Evolutionary conservation across 78 protist genomes (phyloP), one percentile per base, ranked within the genome.

Genomic region (Isochrysis galbana): DNA sequence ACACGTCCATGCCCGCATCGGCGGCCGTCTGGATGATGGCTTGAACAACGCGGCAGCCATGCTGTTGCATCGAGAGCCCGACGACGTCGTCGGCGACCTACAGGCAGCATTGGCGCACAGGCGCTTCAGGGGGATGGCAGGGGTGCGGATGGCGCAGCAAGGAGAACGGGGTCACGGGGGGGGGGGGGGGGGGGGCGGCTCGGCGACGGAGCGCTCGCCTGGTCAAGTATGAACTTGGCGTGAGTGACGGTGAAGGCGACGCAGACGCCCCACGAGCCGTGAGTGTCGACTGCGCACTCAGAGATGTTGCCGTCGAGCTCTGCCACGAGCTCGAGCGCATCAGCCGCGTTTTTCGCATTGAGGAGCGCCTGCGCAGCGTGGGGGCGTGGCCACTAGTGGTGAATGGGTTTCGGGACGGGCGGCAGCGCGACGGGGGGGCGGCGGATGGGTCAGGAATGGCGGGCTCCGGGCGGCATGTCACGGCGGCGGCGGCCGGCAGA

Each of bases 191-290:
- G n/a, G n/a, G n/a, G n/a, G n/a, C n/a, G n/a, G n/a, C n/a, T n/a
- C n/a, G n/a, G n/a, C n/a, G n/a, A n/a, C n/a, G n/a, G n/a, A n/a
- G n/a, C n/a, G n/a, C n/a, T n/a, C n/a, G n/a, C n/a, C 41, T 72
- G 42, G 44, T n/a, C 19, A 19, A 72, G 82, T 3, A 72, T 7
- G 82, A 72, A 72, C 44, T 19, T 4, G 82, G 82, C 82, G 44
- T 17, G 36, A 36, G 82, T 72, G 82, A 1, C 32, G 32, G 5
- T 34, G 82, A 32, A 72, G 42, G 82, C 82, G 36, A 72, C 41
- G 82, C 82, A 72, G 36, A 72, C 42, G 41, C 82, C 82, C 82
- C 82, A 72, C 42, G 42, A 34, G 82, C 82, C 82, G 82, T 72
- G 82, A 7, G 82, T 72, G 82, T 72, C 82, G 44, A 72, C 19